Conservation (phyloP, 192 early-diverging fungal species). For the Podila verticillata region DNA sequence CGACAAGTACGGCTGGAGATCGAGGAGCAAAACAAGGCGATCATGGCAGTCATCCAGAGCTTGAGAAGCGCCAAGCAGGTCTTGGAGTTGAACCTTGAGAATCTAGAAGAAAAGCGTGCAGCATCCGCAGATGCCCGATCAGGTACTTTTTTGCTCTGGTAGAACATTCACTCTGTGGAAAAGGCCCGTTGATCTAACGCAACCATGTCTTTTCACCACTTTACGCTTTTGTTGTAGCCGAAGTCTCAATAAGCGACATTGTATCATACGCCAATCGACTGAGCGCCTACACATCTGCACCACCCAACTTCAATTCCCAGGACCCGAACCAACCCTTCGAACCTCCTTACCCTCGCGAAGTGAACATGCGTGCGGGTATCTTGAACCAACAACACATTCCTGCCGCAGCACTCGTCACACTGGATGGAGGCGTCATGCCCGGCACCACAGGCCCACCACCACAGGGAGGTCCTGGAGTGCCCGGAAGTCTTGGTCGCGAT, state of each 20-base stretch:
- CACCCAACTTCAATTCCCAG: conserved; percentile 59
- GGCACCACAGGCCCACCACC: conserved; percentile 14
- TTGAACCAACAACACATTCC: conserved; percentile 60
- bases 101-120: conserved; percentile 32
- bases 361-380: conserved; percentile 59
- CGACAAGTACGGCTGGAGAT: conserved; percentile 60
- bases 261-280: conserved; percentile 62
- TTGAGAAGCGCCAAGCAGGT: conserved; percentile 42
- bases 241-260: conserved; percentile 56
- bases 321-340: conserved; percentile 58
- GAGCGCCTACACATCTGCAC: conserved; percentile 62
- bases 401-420: conserved; percentile 38
- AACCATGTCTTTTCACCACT: background rate
- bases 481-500: background rate
- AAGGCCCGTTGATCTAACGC: background rate
- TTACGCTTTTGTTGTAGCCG: background rate
- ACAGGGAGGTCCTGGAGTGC: no score
- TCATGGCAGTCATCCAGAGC: conserved; percentile 49
- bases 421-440: conserved; percentile 44
- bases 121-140: conserved; percentile 28
- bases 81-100: conserved; percentile 41
- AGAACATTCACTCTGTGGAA: background rate
- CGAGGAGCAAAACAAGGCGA: conserved; percentile 51
- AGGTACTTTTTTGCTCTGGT: conserved; percentile 14
- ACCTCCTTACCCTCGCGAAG: conserved; percentile 64